Percentiles rank a stretch among this genome's conserved stretches.
Conservation (phyloP, 192 early-diverging fungal species). For the Backusella westeae region DNA sequence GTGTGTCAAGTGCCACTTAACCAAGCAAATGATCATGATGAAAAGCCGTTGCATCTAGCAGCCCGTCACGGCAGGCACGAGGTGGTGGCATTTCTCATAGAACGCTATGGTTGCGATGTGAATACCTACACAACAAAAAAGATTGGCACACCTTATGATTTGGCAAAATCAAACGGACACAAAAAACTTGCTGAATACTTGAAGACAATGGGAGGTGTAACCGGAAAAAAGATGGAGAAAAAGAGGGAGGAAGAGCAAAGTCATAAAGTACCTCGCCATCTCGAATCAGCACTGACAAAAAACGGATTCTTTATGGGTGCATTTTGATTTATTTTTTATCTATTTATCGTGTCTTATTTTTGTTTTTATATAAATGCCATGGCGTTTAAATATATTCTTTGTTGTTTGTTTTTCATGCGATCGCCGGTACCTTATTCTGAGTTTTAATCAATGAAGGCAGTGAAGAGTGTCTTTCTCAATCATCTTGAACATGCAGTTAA, state of each 20-base stretch:
- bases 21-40: conserved; percentile 19
- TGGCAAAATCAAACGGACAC: conserved; percentile 25
- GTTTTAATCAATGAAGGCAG: neutral
- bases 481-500: too few species aligned
- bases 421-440: neutral
- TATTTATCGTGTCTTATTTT: neutral
- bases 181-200: conserved; percentile 22
- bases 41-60: conserved; percentile 31
- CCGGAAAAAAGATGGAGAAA: conserved; percentile 28
- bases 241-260: conserved; percentile 25
- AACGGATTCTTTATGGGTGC: conserved; percentile 18
- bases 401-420: neutral
- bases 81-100: conserved; percentile 14
- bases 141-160: conserved; percentile 25
- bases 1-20: conserved; percentile 17
- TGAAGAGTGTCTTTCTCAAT: too few species aligned
- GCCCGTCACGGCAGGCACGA: conserved; percentile 26
- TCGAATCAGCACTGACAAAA: conserved; percentile 19
- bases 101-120: conserved; percentile 22
- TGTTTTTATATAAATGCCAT: neutral
- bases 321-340: neutral
- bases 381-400: too few species aligned
- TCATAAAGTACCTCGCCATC: conserved; percentile 22
- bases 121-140: conserved; percentile 27
- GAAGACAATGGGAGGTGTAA: conserved; percentile 18